Evolutionary conservation across 768 basidiomycete species (phyloP).

Genomic region (Brasilioporus rufonigricans): DNA sequence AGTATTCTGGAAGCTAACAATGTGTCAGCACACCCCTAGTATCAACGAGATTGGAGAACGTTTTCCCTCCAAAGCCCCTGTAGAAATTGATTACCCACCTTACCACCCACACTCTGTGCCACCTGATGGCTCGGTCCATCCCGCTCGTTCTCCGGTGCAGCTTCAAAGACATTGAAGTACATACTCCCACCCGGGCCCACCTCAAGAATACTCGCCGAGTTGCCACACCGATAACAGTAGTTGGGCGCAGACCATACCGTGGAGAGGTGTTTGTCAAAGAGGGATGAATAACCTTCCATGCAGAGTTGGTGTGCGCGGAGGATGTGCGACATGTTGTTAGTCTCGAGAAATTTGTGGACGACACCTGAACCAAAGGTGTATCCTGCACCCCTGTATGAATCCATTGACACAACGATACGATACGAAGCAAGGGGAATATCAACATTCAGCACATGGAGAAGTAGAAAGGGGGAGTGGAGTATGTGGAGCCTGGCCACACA

Average conservation of each 20-base stretch:
- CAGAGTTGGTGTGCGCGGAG: conserved; percentile 97
- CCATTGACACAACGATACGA: conserved; percentile 2
- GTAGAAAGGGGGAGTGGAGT: conserved; percentile 7
- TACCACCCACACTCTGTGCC: conserved; percentile 66
- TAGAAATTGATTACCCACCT: conserved; percentile 43
- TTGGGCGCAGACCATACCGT: conserved; percentile 99
- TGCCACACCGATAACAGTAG: conserved; percentile 98
- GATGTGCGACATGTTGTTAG: conserved; percentile 96
- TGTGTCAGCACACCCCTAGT: neutral
- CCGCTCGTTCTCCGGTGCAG: conserved; percentile 96
- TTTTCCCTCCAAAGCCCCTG: neutral
- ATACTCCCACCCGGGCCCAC: conserved; percentile 84
- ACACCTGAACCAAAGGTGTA: conserved; percentile 99
- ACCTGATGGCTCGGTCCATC: conserved; percentile 84
- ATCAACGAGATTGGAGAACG: neutral
- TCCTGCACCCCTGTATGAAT: conserved; percentile 75
- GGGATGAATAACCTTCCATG: conserved; percentile 99
- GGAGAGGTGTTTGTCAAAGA: conserved; percentile 92
- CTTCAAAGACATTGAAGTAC: conserved; percentile 98
- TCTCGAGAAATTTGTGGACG: conserved; percentile 94
- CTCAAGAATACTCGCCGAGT: conserved; percentile 94
- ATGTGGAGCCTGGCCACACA: conserved; percentile 10
- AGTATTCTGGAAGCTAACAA: conserved; percentile 78
- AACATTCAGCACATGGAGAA: conserved; percentile 11
- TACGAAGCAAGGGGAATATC: conserved; percentile 1